Percentiles rank a stretch among this genome's conserved stretches.
Conservation (phyloP, 1,139 yeast genomes). For the Hemisphaericaspora subhashii region DNA sequence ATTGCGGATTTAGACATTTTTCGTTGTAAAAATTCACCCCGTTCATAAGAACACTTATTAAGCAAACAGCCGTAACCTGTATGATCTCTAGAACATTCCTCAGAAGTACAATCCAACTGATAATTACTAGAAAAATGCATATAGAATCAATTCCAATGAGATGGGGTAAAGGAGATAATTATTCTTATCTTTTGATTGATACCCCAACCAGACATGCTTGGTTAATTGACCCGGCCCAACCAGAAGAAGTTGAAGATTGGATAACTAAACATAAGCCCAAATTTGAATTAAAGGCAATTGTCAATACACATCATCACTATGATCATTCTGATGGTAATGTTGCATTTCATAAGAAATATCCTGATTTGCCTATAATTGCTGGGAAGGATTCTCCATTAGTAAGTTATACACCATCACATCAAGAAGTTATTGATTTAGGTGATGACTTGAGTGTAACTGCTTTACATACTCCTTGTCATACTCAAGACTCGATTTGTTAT, state of each 20-base stretch:
- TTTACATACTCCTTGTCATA: slow-evolving; percentile 95
- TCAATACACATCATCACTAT: slow-evolving; percentile 93
- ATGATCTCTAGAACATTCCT: neutral
- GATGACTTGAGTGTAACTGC: slow-evolving; percentile 67
- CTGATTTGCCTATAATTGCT: slow-evolving; percentile 72
- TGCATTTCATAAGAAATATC: slow-evolving; percentile 40
- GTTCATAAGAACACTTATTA: neutral
- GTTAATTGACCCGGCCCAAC: slow-evolving; percentile 92
- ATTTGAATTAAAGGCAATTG: slow-evolving; percentile 64
- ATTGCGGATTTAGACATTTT: too few species aligned
- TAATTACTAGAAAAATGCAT: slow-evolving; percentile 61
- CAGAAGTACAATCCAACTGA: neutral
- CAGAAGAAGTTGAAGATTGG: slow-evolving; percentile 49
- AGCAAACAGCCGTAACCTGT: neutral
- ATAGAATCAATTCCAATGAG: slow-evolving; percentile 84
- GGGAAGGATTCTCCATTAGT: slow-evolving; percentile 80
- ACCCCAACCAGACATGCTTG: slow-evolving; percentile 68
- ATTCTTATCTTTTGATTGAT: slow-evolving; percentile 77
- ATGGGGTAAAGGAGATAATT: slow-evolving; percentile 93
- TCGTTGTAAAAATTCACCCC: too few species aligned
- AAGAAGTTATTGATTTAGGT: slow-evolving; percentile 65
- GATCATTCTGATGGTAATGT: slow-evolving; percentile 93
- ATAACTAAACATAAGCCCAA: slow-evolving; percentile 25
- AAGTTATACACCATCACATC: slow-evolving; percentile 63
- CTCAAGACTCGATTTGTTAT: slow-evolving; percentile 93